Percentiles rank a stretch among this genome's conserved stretches.
Conservation (phyloP, 331 rosid species). For the Quercus tomentella region DNA sequence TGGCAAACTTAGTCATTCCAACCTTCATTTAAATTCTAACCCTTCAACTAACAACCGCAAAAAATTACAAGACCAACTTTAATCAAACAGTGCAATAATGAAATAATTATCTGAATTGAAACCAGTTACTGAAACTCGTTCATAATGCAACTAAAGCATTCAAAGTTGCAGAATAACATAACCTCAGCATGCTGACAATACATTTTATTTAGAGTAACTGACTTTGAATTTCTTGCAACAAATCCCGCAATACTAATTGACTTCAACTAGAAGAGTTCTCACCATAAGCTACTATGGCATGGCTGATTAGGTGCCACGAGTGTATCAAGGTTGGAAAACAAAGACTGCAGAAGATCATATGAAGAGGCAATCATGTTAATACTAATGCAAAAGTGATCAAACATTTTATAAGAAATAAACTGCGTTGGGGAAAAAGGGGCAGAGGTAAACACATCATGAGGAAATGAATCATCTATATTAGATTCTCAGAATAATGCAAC, state of each 20-base stretch:
- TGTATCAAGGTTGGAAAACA: conserved; percentile 74
- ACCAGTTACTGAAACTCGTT: not conserved
- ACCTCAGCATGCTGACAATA: not conserved
- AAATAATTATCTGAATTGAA: not conserved
- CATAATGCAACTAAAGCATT: not conserved
- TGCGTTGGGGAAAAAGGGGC: not conserved
- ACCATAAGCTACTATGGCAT: conserved; percentile 90
- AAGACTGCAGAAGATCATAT: conserved; percentile 56
- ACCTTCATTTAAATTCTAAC: not conserved
- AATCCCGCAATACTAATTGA: not conserved
- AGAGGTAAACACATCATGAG: not conserved
- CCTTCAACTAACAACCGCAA: not conserved
- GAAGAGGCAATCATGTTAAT: not conserved
- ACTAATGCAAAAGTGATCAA: not conserved
- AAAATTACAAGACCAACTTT: not conserved
- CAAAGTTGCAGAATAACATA: not conserved
- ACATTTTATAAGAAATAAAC: not conserved
- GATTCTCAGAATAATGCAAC: not conserved
- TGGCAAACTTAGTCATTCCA: not conserved
- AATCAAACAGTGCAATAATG: not conserved
- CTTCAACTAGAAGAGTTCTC: conserved; percentile 29
- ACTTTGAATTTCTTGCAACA: not conserved
- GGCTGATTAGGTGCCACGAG: conserved; percentile 79
- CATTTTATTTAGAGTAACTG: not conserved
- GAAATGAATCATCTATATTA: not conserved